Percentiles rank a stretch among this genome's conserved stretches.
Evolutionary conservation across 2,329 filamentous ascomycete species (phyloP).

Genomic region (Eutypella sp.): DNA sequence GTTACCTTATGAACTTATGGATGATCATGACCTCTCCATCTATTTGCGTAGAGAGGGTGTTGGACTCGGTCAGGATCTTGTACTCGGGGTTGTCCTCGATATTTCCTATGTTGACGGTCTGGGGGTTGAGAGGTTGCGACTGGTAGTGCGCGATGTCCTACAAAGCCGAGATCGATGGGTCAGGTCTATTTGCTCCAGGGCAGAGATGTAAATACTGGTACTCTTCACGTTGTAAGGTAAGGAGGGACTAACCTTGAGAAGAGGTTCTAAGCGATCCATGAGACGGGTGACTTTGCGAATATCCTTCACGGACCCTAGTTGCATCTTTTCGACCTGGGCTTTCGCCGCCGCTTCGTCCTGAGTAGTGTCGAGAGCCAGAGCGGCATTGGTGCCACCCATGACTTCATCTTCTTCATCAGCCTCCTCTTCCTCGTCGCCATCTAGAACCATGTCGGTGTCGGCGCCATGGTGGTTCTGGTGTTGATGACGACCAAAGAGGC

Average conservation of each 20-base stretch:
- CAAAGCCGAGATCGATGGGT: constrained; percentile 48
- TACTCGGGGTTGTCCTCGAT: constrained; percentile 93
- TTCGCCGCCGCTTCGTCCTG: constrained; percentile 68
- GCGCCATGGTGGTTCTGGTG: constrained; percentile 28
- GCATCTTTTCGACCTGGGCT: constrained; percentile 77
- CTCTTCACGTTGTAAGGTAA: constrained; percentile 22
- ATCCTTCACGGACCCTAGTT: constrained; percentile 67
- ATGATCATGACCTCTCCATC: constrained; percentile 89
- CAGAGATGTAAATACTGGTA: constrained; percentile 58
- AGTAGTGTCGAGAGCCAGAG: constrained; percentile 40
- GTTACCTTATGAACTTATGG: constrained; percentile 68
- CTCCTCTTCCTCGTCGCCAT: constrained; percentile 54
- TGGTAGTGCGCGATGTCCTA: constrained; percentile 80
- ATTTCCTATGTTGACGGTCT: constrained; percentile 66
- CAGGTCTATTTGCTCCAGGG: constrained; percentile 60
- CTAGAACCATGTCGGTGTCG: constrained; percentile 45
- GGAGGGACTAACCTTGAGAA: constrained; percentile 67
- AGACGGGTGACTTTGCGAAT: constrained; percentile 74
- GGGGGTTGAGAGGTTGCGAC: constrained; percentile 60
- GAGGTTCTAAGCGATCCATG: constrained; percentile 75
- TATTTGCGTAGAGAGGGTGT: constrained; percentile 84
- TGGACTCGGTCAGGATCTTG: constrained; percentile 80
- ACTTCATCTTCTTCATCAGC: constrained; percentile 56
- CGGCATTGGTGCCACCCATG: constrained; percentile 42
- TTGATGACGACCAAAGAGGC: constrained; percentile 32